Evolutionary conservation across 2,329 filamentous ascomycete species (phyloP), one percentile per base, ranked within the genome.

Genomic region (Colletotrichum sp.): DNA sequence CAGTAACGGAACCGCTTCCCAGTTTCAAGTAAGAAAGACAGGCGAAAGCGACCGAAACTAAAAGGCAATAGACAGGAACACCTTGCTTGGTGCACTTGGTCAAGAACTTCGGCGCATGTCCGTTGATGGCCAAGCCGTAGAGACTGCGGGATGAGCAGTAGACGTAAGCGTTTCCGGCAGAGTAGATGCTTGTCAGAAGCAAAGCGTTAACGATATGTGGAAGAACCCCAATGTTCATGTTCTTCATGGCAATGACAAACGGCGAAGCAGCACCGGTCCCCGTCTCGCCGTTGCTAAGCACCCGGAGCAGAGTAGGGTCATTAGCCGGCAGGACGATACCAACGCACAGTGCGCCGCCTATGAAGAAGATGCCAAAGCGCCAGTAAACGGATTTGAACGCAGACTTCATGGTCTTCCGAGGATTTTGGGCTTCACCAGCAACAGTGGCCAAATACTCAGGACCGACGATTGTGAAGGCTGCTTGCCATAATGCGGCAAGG

Each of bases 371-470:
- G 3, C 91, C 93, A 66, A 95, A 89, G 60, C 94, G 91, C 82
- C 92, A 94, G 84, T 94, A 95, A 8, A 95, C 92, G 1, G 92
- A 92, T 79, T 94, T 94, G 85, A 91, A 95, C 2, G 94, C 94
- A 62, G 88, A 89, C 36, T 93, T 93, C 83, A 96, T 89, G 64
- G 91, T 90, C 13, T 84, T 85, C 6, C 92, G 89, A 0, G 93
- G 93, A 76, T 92, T 91, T 79, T 93, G 87, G 3, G 92, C 89
- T 82, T 94, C 93, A 62, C 93, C 94, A 16, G 94, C 92, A 1
- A 94, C 94, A 80, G 91, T 92, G 36, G 89, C 88, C 56, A 94
- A 90, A 79, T 94, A 94, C 79, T 94, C 93, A 3, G 92, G 92
- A 1, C 93, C 93, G 30, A 91, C 90, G 70, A 94, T 88, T 18